A percentile compares a stretch with the other conserved stretches of the same genome.
phyloP scores from a whole-genome alignment of 495 filamentous ascomycete species.

The Annulohypoxylon stygium region DNA sequence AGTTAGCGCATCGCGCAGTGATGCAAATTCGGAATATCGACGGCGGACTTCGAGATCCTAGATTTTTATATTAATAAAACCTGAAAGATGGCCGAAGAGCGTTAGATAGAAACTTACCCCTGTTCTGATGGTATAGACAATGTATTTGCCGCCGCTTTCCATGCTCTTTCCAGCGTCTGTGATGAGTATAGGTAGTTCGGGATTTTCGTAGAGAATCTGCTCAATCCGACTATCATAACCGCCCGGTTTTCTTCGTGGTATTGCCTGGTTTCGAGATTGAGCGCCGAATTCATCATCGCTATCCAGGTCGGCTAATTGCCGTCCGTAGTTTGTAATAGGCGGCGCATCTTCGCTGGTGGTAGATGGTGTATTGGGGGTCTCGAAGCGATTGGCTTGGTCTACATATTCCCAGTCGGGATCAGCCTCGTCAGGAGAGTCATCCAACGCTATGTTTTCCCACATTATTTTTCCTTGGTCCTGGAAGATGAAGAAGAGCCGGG shows the following conservation, averaged over 20 bases:
- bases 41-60: conserved; percentile 95
- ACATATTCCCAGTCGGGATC: conserved; percentile 61
- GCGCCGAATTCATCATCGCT: conserved; percentile 68
- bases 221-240: conserved; percentile 96
- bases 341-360: conserved; percentile 59
- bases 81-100: conserved; percentile 18
- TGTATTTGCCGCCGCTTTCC: conserved; percentile 88
- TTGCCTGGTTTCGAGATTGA: conserved; percentile 66
- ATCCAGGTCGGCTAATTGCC: conserved; percentile 50
- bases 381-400: conserved; percentile 57
- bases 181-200: conserved; percentile 88
- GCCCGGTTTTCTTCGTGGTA: conserved; percentile 76
- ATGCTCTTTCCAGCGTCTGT: conserved; percentile 94
- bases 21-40: conserved; percentile 97
- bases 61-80: conserved; percentile 36
- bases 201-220: conserved; percentile 95
- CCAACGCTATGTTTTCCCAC: conserved; percentile 51
- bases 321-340: conserved; percentile 46
- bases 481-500: conserved; percentile 15
- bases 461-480: conserved; percentile 48
- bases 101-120: conserved; percentile 70
- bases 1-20: conserved; percentile 86
- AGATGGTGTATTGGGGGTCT: conserved; percentile 60
- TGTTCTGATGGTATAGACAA: conserved; percentile 96
- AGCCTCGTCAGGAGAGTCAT: conserved; percentile 52